A percentile compares a stretch with the other conserved stretches of the same genome.
Evolutionary conservation across 768 basidiomycete genomes (phyloP).

Genomic region (Podaxis sp.): DNA sequence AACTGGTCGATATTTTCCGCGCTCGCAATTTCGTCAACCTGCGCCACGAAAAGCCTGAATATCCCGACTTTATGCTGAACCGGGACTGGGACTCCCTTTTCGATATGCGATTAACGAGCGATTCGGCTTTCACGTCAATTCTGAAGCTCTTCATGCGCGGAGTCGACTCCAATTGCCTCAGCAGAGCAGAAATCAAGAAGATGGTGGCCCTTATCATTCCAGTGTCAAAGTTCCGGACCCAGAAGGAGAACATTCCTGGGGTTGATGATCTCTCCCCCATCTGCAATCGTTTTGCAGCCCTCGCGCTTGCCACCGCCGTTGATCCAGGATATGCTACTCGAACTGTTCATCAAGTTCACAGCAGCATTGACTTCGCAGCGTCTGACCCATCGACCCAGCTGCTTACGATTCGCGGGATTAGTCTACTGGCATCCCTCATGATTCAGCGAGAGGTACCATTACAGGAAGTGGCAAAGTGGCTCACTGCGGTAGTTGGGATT

Average conservation of each 20-base stretch:
- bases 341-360: conserved; percentile 3
- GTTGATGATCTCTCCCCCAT: conserved; percentile 14
- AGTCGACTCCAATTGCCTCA: conserved; percentile 4
- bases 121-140: conserved; percentile 11
- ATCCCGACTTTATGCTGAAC: conserved; percentile 14
- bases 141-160: conserved; percentile 13
- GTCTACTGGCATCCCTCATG: conserved; percentile 4
- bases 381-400: conserved; percentile 9
- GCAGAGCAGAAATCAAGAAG: conserved; percentile 12
- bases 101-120: neutral
- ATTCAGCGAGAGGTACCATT: neutral
- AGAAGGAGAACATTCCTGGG: conserved; percentile 9
- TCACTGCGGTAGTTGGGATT: neutral
- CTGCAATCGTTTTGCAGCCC: conserved; percentile 13
- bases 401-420: conserved; percentile 11
- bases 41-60: conserved; percentile 10
- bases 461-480: conserved; percentile 8
- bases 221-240: conserved; percentile 10
- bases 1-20: conserved; percentile 13
- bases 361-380: conserved; percentile 8
- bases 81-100: conserved; percentile 8
- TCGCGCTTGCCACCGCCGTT: conserved; percentile 8
- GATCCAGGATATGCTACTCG: conserved; percentile 9
- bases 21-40: conserved; percentile 15
- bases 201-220: conserved; percentile 15